Percentiles rank a stretch among this genome's conserved stretches.
phyloP scores from a whole-genome alignment of 345 rosid species.

The Hibiscus tridactylites region DNA sequence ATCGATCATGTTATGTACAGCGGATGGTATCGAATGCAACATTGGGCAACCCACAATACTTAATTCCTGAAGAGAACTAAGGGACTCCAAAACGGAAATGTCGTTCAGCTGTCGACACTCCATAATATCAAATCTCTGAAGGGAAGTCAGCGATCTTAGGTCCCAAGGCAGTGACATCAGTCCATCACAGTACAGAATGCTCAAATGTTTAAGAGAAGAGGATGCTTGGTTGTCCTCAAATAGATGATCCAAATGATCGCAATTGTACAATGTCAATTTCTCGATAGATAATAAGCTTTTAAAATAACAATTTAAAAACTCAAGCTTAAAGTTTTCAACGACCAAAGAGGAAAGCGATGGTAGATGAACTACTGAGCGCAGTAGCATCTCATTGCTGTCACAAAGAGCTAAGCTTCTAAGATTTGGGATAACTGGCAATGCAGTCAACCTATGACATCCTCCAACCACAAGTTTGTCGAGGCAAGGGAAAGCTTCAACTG shows the following conservation, averaged over 20 bases:
- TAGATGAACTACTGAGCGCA: constrained; percentile 2
- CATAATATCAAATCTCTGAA: constrained; percentile 12
- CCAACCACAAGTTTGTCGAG: constrained; percentile 14
- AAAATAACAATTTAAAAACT: neutral
- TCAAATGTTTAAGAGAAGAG: constrained; percentile 13
- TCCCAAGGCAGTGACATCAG: neutral
- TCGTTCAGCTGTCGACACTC: constrained; percentile 7
- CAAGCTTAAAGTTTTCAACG: constrained; percentile 4
- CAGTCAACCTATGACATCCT: constrained; percentile 14
- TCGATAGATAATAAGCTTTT: neutral
- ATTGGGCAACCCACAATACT: constrained; percentile 11
- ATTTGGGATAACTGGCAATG: constrained; percentile 14
- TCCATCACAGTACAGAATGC: constrained; percentile 17
- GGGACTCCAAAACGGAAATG: constrained; percentile 1
- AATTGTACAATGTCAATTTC: constrained; percentile 13
- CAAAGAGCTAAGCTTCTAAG: constrained; percentile 19
- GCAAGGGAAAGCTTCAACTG: constrained; percentile 14
- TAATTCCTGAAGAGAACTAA: constrained; percentile 12
- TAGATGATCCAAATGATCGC: constrained; percentile 7
- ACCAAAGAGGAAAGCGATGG: constrained; percentile 12
- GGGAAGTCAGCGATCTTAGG: constrained; percentile 9
- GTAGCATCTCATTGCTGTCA: constrained; percentile 15
- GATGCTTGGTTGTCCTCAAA: neutral
- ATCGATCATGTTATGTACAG: neutral
- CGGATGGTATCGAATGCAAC: constrained; percentile 2